Conservation (phyloP, 192 early-diverging fungal genomes). For the Spinellus fusiger region DNA sequence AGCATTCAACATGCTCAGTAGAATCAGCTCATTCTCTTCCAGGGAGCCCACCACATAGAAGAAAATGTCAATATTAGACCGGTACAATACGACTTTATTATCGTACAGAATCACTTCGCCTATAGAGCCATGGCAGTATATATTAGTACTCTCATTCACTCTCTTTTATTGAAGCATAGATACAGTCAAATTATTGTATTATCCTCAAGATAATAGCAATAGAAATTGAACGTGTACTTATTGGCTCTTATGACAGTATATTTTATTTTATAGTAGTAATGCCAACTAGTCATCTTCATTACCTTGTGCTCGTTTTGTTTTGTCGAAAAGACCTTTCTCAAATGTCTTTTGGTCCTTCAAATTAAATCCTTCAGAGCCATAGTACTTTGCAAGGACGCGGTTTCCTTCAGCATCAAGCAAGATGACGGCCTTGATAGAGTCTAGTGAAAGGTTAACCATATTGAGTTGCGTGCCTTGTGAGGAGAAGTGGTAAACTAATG, state of each 20-base stretch:
- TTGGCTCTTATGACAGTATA: no score
- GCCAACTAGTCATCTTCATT: no score
- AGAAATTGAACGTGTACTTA: no score
- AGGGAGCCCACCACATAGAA: conserved; percentile 86
- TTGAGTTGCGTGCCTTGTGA: no score
- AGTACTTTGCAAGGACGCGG: conserved; percentile 92
- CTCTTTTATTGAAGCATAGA: no score
- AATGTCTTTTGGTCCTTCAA: conserved; percentile 85
- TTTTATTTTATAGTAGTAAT: no score
- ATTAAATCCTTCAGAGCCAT: conserved; percentile 43
- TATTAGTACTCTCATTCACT: no score
- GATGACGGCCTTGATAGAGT: conserved; percentile 83
- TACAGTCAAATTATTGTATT: no score
- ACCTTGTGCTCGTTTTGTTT: conserved; percentile 80
- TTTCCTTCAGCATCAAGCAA: conserved; percentile 91
- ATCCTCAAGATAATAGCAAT: no score
- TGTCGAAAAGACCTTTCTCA: conserved; percentile 87
- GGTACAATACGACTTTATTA: conserved; percentile 85
- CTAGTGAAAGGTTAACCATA: conserved; percentile 82
- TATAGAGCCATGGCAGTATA: no score
- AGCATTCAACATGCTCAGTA: conserved; percentile 68
- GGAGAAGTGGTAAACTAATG: no score
- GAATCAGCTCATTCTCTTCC: conserved; percentile 93
- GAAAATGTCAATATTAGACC: conserved; percentile 78
- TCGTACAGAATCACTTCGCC: conserved; percentile 93